Base-by-base conservation (phyloP, 495 filamentous ascomycete genomes). In the Podospora anserina region DNA sequence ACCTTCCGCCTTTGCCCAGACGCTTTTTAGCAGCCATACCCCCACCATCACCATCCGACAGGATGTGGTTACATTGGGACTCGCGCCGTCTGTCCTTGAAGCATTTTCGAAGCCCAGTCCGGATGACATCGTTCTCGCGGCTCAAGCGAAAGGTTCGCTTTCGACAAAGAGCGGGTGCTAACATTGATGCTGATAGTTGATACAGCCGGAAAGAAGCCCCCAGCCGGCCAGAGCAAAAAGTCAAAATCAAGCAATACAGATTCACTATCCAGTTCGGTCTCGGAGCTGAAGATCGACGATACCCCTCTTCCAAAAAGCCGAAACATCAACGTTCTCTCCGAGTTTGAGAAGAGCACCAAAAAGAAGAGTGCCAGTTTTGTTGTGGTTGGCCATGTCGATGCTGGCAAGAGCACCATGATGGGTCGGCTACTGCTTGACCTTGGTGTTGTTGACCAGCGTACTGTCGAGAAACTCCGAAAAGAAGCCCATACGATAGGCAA, bases 361-460 rank as follows among this genome's bases (percentile, higher is more conserved):
- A 99, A 97, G 78, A 90, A 90, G 66, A 87, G 86, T 49, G 93
- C 92, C 61, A 97, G 92, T 73, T 98, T 99, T 81, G 94, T 97
- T 15, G 95, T 99, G 5, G 94, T 99, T 73, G 94, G 95, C 49
- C 95, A 99, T 79, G 95, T 99, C 59, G 95, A 99, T 79, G 93
- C 94, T 57, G 95, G 95, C 32, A 99, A 99, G 79, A 97, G 93
- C 79, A 99, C 95, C 18, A 83, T 99, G 19, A 98, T 98, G 96
- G 95, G 95, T 11, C 88, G 95, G 18, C 80, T 99, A n/a, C 83
- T 99, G 19, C 90, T 92, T 34, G 96, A 98, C 74, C 85, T 96
- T 53, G 89, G 91, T 30, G 92, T 94, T 1, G 88, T 98, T 5
- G 90, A 97, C 69, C 88, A 95, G 73, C 84, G 93, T 53, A 94